Evolutionary conservation across 495 filamentous ascomycete genomes (phyloP).

Genomic region (Lasiosphaeria hispida): DNA sequence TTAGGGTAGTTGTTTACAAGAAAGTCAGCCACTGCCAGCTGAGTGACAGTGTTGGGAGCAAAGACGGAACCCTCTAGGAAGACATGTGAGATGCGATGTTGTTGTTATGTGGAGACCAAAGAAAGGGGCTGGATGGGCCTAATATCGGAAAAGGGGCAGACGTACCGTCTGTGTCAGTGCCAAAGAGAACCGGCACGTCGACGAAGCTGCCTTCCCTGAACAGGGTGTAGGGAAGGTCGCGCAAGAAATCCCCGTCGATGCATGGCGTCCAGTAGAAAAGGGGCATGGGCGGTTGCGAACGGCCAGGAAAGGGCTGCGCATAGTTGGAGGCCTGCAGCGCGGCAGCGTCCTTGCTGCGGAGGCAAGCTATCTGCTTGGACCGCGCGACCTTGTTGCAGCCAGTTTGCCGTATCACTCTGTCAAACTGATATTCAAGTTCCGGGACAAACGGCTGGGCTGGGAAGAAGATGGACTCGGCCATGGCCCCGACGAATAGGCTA

Average conservation of each 20-base stretch:
- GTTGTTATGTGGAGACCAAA: neutral
- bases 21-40: constrained; percentile 46
- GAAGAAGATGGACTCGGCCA: constrained; percentile 45
- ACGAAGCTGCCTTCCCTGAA: constrained; percentile 29
- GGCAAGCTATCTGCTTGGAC: constrained; percentile 43
- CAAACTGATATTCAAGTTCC: constrained; percentile 47
- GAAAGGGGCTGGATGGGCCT: neutral
- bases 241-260: constrained; percentile 59
- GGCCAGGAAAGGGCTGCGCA: constrained; percentile 43
- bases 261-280: constrained; percentile 59
- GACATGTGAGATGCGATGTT: neutral
- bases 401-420: constrained; percentile 27
- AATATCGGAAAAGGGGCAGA: neutral
- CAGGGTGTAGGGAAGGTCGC: constrained; percentile 32
- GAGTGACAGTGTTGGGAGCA: constrained; percentile 44
- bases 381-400: constrained; percentile 22
- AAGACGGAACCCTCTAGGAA: constrained; percentile 49
- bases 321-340: constrained; percentile 54
- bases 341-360: constrained; percentile 46
- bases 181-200: constrained; percentile 35
- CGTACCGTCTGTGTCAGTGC: constrained; percentile 44
- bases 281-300: constrained; percentile 44
- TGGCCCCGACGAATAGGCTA: constrained; percentile 39
- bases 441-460: constrained; percentile 38
- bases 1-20: constrained; percentile 45